Evolutionary conservation across 2,329 filamentous ascomycete genomes (phyloP).

Genomic region (Hypoxylon sp.): DNA sequence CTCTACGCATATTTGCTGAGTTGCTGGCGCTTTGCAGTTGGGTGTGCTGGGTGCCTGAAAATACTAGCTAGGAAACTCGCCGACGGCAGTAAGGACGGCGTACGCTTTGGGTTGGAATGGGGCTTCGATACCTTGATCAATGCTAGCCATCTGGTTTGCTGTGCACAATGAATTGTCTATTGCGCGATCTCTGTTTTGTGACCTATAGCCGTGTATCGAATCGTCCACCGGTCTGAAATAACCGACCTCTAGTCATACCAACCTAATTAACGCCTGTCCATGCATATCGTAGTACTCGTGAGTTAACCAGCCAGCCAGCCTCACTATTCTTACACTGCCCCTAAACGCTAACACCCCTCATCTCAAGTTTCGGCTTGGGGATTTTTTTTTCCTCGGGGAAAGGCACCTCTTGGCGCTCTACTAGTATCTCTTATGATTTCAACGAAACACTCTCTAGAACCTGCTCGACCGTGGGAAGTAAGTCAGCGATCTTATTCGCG

Average conservation of each 20-base stretch:
- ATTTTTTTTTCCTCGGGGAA: too few species aligned
- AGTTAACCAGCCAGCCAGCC: constrained; percentile 1
- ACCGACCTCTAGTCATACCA: constrained; percentile 5
- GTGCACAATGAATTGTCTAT: constrained; percentile 16
- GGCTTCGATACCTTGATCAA: constrained; percentile 23
- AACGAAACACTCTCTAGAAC: constrained; percentile 63
- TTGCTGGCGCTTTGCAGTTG: constrained; percentile 34
- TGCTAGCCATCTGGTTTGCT: constrained; percentile 18
- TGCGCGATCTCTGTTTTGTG: background rate
- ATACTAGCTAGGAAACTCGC: constrained; percentile 6
- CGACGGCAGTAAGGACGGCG: constrained; percentile 3
- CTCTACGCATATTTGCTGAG: constrained; percentile 27
- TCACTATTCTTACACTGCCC: constrained; percentile 29
- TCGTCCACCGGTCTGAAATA: constrained; percentile 1
- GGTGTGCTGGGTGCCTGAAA: constrained; percentile 13
- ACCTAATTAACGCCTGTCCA: constrained; percentile 35
- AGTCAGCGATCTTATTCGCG: constrained; percentile 73
- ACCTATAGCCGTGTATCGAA: constrained; percentile 3
- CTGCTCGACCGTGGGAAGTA: constrained; percentile 73
- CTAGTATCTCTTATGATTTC: constrained; percentile 24
- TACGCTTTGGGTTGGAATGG: constrained; percentile 5
- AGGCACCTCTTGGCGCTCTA: background rate
- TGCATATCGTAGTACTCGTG: constrained; percentile 37
- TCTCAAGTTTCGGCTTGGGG: background rate
- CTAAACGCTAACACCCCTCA: background rate